phyloP scores from a whole-genome alignment of 2,329 filamentous ascomycete species.

The Xylariaceae sp. region DNA sequence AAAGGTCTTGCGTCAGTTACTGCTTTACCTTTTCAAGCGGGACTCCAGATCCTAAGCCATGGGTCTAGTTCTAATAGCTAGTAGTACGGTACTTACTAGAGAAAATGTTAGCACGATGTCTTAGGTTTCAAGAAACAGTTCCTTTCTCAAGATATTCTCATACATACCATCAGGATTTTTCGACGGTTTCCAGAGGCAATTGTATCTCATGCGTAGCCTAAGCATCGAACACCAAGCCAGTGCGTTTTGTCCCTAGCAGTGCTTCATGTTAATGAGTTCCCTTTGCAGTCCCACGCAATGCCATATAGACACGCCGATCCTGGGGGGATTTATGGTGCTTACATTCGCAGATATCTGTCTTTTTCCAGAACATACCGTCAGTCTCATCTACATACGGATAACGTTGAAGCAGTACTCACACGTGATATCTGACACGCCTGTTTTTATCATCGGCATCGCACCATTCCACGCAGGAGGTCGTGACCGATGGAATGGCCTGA shows the following conservation, averaged over 20 bases:
- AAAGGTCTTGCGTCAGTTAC: too few species aligned
- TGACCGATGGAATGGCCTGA: constrained; percentile 8
- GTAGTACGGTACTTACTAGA: too few species aligned
- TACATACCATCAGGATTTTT: constrained; percentile 4
- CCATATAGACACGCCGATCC: too few species aligned
- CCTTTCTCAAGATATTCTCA: too few species aligned
- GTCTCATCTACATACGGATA: background rate
- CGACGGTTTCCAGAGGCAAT: background rate
- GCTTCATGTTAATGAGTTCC: constrained; percentile 9
- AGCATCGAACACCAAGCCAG: constrained; percentile 16
- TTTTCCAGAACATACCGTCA: background rate
- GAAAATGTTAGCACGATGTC: too few species aligned
- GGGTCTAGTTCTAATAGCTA: too few species aligned
- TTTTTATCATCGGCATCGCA: constrained; percentile 11
- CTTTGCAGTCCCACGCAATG: too few species aligned
- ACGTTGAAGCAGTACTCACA: constrained; percentile 10
- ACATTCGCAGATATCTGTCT: too few species aligned
- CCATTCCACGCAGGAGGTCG: constrained; percentile 17
- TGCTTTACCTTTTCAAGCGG: background rate
- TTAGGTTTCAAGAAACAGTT: too few species aligned
- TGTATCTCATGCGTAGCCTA: constrained; percentile 6
- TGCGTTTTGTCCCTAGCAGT: constrained; percentile 13
- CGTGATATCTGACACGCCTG: constrained; percentile 15
- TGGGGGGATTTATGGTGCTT: background rate
- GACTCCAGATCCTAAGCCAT: background rate